Evolutionary conservation across 176 grass and related monocot species (phyloP).

Genomic region (Dactylis glomerata): DNA sequence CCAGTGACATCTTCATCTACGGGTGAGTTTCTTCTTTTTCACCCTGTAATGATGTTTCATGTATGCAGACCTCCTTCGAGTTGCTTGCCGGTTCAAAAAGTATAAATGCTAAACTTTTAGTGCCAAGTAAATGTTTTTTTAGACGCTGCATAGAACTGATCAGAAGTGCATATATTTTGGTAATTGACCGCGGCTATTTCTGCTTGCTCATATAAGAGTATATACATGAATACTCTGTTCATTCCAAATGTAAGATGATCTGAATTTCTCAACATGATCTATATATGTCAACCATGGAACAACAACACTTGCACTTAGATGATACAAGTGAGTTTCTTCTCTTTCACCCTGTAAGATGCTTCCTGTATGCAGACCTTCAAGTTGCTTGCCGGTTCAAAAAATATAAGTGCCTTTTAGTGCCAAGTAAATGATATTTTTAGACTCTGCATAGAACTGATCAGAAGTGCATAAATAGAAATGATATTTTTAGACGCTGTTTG

Average conservation of each 20-base stretch:
- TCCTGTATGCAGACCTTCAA: too few species aligned
- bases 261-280: constrained; percentile 8
- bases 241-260: constrained; percentile 14
- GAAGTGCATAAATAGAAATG: too few species aligned
- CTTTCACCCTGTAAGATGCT: too few species aligned
- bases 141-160: constrained; percentile 11
- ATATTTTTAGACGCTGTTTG: too few species aligned
- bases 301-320: background rate
- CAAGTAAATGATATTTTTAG: too few species aligned
- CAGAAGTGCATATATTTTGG: background rate
- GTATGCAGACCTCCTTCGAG: background rate
- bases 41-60: background rate
- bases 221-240: constrained; percentile 4
- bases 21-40: constrained; percentile 37
- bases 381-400: too few species aligned
- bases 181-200: background rate
- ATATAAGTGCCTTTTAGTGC: too few species aligned
- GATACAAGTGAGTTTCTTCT: too few species aligned
- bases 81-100: constrained; percentile 18
- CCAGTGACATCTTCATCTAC: constrained; percentile 48
- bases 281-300: background rate
- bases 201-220: background rate
- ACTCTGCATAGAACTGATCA: too few species aligned
- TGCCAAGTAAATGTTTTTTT: background rate
- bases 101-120: background rate